phyloP scores from a whole-genome alignment of 768 basidiomycete species.

The Ramaria rubella region DNA sequence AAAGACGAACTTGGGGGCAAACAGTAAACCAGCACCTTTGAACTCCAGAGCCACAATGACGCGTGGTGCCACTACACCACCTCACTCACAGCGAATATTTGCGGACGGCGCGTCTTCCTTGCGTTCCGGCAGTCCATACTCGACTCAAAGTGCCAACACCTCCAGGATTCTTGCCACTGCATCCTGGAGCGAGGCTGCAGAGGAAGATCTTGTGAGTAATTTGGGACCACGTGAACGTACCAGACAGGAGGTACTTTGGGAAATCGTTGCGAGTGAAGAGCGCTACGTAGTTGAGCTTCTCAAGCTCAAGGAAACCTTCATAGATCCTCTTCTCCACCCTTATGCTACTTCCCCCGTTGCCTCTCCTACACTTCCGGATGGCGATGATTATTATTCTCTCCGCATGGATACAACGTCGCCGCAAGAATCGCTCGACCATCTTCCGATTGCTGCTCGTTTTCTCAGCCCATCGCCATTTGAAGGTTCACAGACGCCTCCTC shows the following conservation, averaged over 20 bases:
- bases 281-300: constrained; percentile 89
- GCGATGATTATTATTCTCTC: constrained; percentile 57
- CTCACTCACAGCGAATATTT: constrained; percentile 44
- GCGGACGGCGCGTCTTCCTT: constrained; percentile 47
- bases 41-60: constrained; percentile 47
- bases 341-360: constrained; percentile 51
- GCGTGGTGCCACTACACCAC: constrained; percentile 50
- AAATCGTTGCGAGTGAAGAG: constrained; percentile 95
- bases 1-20: constrained; percentile 50
- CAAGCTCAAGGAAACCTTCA: constrained; percentile 91
- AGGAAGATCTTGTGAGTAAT: constrained; percentile 89
- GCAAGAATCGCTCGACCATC: constrained; percentile 61
- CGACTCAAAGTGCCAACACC: constrained; percentile 60
- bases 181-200: constrained; percentile 92
- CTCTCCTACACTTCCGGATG: constrained; percentile 46
- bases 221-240: constrained; percentile 92
- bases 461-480: constrained; percentile 33
- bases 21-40: constrained; percentile 31
- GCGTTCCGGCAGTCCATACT: constrained; percentile 77
- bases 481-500: constrained; percentile 27
- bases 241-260: constrained; percentile 92
- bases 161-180: constrained; percentile 68
- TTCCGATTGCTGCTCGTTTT: constrained; percentile 90
- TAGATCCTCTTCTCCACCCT: constrained; percentile 83
- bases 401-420: constrained; percentile 50